Conservation (phyloP, 2,329 filamentous ascomycete species). For the Mariannaea elegans region DNA sequence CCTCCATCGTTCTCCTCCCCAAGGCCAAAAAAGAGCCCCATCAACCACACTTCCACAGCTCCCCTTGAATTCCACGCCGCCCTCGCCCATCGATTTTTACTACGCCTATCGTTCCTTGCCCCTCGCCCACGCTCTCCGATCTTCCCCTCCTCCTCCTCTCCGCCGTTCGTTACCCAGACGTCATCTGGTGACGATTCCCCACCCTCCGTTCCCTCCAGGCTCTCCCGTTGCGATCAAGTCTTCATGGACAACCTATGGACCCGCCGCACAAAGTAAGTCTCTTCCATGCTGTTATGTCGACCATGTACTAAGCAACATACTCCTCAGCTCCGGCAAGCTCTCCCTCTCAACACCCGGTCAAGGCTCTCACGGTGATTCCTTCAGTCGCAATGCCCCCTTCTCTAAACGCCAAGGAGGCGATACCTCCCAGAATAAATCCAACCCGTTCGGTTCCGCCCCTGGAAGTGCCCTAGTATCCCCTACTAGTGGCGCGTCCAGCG, state of each 20-base stretch:
- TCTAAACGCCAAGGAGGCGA: constrained; percentile 80
- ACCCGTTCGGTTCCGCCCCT: constrained; percentile 81
- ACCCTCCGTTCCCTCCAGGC: constrained; percentile 34
- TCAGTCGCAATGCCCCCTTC: constrained; percentile 69
- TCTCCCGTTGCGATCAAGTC: constrained; percentile 43
- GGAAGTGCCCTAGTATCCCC: constrained; percentile 57
- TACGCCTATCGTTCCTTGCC: neutral
- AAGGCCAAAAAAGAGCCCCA: constrained; percentile 3
- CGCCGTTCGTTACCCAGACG: constrained; percentile 25
- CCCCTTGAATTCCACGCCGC: constrained; percentile 2
- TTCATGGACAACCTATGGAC: constrained; percentile 77
- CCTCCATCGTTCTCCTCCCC: constrained; percentile 5
- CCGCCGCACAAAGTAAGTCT: constrained; percentile 81
- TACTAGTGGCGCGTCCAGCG: constrained; percentile 76
- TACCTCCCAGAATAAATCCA: constrained; percentile 75
- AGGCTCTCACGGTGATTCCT: constrained; percentile 61
- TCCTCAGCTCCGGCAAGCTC: constrained; percentile 81
- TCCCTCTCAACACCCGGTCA: constrained; percentile 81
- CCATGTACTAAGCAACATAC: constrained; percentile 24
- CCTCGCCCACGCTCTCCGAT: neutral
- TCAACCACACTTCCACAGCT: constrained; percentile 10
- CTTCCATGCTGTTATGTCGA: constrained; percentile 1
- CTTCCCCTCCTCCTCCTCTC: constrained; percentile 11
- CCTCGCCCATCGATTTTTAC: neutral
- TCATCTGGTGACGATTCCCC: constrained; percentile 37